phyloP scores from a whole-genome alignment of 768 basidiomycete genomes.

The Russula olivacea region DNA sequence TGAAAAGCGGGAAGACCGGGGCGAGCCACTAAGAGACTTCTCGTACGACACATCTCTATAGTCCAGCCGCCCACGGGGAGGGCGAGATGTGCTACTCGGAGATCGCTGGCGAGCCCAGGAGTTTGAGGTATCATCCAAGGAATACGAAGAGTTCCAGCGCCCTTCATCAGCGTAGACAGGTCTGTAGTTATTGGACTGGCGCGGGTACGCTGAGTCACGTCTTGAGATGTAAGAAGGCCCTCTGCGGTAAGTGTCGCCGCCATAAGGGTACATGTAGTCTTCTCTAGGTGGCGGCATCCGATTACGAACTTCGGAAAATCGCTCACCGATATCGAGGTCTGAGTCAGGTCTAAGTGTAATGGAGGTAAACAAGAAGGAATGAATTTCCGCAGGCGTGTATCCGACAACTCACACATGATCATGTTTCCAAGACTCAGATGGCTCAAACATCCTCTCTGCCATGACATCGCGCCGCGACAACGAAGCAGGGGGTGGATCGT shows the following conservation, averaged over 20 bases:
- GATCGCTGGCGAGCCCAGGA: slow-evolving; percentile 16
- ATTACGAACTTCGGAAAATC: slow-evolving; percentile 14
- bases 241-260: slow-evolving; percentile 49
- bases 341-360: slow-evolving; percentile 12
- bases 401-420: slow-evolving; percentile 15
- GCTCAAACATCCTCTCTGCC: slow-evolving; percentile 60
- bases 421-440: slow-evolving; percentile 54
- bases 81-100: slow-evolving; percentile 11
- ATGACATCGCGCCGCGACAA: slow-evolving; percentile 34
- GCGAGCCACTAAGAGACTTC: slow-evolving; percentile 17
- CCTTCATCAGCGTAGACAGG: slow-evolving; percentile 39
- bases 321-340: slow-evolving; percentile 18
- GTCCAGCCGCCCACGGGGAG: slow-evolving; percentile 18
- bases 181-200: slow-evolving; percentile 45
- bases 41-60: slow-evolving; percentile 20
- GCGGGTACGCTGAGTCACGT: slow-evolving; percentile 36
- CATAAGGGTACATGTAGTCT: slow-evolving; percentile 35
- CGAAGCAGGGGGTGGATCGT: slow-evolving; percentile 29
- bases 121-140: slow-evolving; percentile 29
- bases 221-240: slow-evolving; percentile 34
- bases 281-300: slow-evolving; percentile 23
- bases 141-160: slow-evolving; percentile 30
- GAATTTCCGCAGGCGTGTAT: neutral
- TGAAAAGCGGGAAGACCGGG: slow-evolving; percentile 20
- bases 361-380: slow-evolving; percentile 14